Base-by-base conservation (phyloP, 805 yeast species). In the Spathaspora sp. region DNA sequence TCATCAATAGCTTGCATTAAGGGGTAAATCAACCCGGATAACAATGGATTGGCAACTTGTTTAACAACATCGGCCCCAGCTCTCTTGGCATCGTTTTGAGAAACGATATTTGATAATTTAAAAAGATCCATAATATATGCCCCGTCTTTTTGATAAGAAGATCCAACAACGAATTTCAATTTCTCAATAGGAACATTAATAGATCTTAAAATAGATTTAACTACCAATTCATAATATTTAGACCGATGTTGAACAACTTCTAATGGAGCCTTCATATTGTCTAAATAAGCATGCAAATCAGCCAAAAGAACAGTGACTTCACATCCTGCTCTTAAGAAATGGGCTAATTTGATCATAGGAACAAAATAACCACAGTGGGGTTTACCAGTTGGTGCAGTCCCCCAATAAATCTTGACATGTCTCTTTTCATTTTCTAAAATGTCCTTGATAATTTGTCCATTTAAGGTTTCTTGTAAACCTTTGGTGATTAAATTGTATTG, bases 11-110 rank as follows among this genome's bases (percentile, higher is more conserved):
- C 97, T 76, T 94, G 99, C 99, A 94, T 94, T 66, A 96, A 81
- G 51, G 99, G 99, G 72, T 94, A 94, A 60, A 94, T 90, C 68
- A 94, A 81, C 8, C 99, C 99, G 42, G 93, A 83, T 53, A 94
- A 80, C 59, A 91, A 80, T 40, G 99, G 99, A 70, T 92, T 92
- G 38, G 89, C 84, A 46, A 92, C 97, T 75, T 94, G 99, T 68
- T 94, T 94, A 56, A 94, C 99, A 51, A 94, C 99, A 71, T 94
- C 99, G 10, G 99, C 98, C 68, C 99, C 99, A 1, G 99, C 99
- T 70, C 99, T 85, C 75, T 89, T 89, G 54, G 98, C 97, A 67
- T 92, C 98, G 67, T 93, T 92, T 73, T 89, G 97, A 20, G 96
- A 85, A 28, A 90, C 97, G 45, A 75, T 68, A 68, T 93, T 94